A percentile compares a stretch with the other conserved stretches of the same genome.
These are phyloP conservation scores for Ophiostoma australiae DNA, from an alignment of 2,329 filamentous ascomycete species.

Conservation along the genomic window DNA sequence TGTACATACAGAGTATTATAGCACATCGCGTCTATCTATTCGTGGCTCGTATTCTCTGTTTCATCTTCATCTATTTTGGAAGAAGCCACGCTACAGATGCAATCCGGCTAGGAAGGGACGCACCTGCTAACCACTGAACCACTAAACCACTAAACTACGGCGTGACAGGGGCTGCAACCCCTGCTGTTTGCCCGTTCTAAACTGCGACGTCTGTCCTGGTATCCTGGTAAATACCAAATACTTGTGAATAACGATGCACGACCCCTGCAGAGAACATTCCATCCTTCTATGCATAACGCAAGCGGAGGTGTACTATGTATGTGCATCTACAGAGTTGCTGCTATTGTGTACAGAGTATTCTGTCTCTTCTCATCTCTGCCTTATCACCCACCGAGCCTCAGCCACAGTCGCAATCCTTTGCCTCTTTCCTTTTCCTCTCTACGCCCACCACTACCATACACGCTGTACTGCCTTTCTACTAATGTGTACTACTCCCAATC, in stretches of 20 bases:
- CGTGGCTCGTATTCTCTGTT: constrained; percentile 1
- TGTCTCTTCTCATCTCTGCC: neutral
- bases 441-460: too few species aligned
- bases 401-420: neutral
- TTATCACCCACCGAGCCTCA: constrained; percentile 14
- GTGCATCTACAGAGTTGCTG: too few species aligned
- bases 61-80: neutral
- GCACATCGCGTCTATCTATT: neutral
- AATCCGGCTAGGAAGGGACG: neutral
- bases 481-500: neutral
- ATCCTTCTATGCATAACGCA: constrained; percentile 12
- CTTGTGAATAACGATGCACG: neutral
- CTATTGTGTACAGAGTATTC: neutral
- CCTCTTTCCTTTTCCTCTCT: neutral
- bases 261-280: constrained; percentile 8
- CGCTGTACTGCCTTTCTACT: neutral
- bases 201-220: neutral
- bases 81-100: neutral
- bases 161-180: too few species aligned
- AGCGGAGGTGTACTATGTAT: neutral
- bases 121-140: too few species aligned
- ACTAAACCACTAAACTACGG: too few species aligned
- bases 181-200: neutral
- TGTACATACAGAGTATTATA: neutral
- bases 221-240: neutral